Conservation (phyloP, 1,139 yeast genomes). For the Saccharomyces pastorianus region DNA sequence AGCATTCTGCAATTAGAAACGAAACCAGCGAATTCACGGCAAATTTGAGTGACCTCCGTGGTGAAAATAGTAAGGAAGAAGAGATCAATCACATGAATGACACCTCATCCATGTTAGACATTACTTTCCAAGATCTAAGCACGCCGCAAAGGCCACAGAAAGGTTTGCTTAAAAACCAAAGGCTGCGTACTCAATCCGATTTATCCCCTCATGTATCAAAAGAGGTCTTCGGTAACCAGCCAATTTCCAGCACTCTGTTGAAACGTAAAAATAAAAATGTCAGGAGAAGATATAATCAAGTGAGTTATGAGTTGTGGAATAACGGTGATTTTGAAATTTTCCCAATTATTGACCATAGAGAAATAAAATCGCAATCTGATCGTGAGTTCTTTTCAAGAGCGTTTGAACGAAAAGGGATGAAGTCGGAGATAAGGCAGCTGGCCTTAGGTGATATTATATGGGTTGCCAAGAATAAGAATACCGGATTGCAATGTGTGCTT, state of each 20-base stretch:
- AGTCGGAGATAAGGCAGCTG: conserved; percentile 49
- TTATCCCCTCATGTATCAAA: conserved; percentile 5
- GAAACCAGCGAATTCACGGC: conserved; percentile 18
- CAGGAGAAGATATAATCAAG: conserved; percentile 21
- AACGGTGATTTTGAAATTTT: conserved; percentile 48
- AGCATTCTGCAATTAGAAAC: conserved; percentile 1
- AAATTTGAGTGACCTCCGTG: conserved; percentile 17
- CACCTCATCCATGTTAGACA: conserved; percentile 6
- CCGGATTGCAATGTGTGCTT: conserved; percentile 58
- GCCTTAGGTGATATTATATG: conserved; percentile 85
- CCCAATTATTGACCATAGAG: conserved; percentile 74
- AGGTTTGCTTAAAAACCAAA: background rate
- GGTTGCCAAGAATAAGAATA: conserved; percentile 63
- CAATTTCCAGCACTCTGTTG: background rate
- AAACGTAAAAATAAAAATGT: conserved; percentile 3
- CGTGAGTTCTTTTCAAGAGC: conserved; percentile 56
- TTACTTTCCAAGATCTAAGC: conserved; percentile 7
- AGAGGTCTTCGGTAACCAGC: background rate
- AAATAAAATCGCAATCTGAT: conserved; percentile 53
- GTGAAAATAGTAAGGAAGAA: background rate
- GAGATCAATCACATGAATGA: background rate
- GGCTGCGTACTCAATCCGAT: background rate
- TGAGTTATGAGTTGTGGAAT: conserved; percentile 41
- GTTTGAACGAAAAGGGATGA: conserved; percentile 43
- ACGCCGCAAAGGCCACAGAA: conserved; percentile 4